Evolutionary conservation across 2,329 filamentous ascomycete species (phyloP), one percentile per base, ranked within the genome.

Genomic region (Dactylonectria macrodidyma): DNA sequence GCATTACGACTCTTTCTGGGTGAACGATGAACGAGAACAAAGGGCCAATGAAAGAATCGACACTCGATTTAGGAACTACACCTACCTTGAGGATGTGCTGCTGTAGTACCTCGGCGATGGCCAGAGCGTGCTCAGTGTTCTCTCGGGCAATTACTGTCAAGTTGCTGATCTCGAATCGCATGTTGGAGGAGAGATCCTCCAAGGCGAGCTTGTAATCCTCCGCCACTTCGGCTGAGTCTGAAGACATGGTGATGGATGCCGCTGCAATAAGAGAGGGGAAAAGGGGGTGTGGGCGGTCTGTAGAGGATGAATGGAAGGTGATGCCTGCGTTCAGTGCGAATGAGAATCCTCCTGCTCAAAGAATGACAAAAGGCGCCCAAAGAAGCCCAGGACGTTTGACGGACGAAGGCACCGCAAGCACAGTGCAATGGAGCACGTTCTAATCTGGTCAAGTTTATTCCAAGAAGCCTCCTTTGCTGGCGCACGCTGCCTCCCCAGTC

Each of bases 91-190:
- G 92, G 81, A 99, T 98, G 79, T 99, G 96, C 72, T 95, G 93
- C 80, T 97, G 93, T 75, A 99, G 84, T 56, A 94, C 94, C 77
- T 94, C 91, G 19, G 96, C 95, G 77, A 99, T 98, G 72, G 93
- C 94, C 81, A 97, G 90, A 41, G 96, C 96, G 85, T 98, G 93
- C 82, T 97, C 95, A 73, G 95, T 98, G 78, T 97, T 97, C 82
- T 99, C 96, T 81, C 97, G 94, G 67, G 96, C 96, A 83, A 99
- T 98, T 81, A 97, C 91, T 70, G 96, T 99, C 83, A 99, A 84
- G 83, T 97, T 98, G 87, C 93, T 95, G 81, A 99, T 99, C 83
- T 98, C 95, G 82, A 94, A 94, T 78, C 95, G 92, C 83, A 94
- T 94, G 84, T 98, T 98, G 79, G 91, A 89, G 73, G 93, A 93